Percentiles rank a stretch among this genome's conserved stretches.
Conservation (phyloP, 1,284 basidiomycete species). For the Jaminaea rosea region DNA sequence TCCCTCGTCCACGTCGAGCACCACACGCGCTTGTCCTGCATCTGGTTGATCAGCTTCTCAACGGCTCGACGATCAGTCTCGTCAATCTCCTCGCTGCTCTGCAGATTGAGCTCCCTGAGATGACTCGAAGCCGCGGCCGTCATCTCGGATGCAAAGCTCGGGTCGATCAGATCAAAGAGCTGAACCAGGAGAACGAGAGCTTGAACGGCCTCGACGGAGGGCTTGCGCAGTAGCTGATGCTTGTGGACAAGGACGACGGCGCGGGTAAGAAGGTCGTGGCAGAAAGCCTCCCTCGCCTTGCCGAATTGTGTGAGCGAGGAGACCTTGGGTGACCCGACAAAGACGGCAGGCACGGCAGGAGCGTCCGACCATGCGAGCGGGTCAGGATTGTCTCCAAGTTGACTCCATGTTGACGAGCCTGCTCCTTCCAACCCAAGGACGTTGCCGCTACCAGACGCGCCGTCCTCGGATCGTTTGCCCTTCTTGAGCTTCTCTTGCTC, state of each 20-base stretch:
- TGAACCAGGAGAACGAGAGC: constrained; percentile 24
- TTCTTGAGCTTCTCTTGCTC: neutral
- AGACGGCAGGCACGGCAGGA: neutral
- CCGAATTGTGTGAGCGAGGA: constrained; percentile 18
- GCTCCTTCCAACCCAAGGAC: too few relatives aligned
- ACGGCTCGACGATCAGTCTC: constrained; percentile 14
- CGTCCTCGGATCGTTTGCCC: neutral
- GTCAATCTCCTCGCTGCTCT: constrained; percentile 11
- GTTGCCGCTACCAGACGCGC: neutral
- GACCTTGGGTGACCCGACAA: neutral
- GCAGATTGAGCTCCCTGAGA: constrained; percentile 4
- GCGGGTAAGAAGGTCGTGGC: constrained; percentile 28
- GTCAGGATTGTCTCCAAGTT: too few relatives aligned
- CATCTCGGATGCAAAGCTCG: constrained; percentile 1
- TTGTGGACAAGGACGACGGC: constrained; percentile 36
- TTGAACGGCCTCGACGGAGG: constrained; percentile 26
- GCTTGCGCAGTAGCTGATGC: constrained; percentile 31
- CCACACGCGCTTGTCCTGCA: constrained; percentile 30
- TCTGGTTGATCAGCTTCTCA: constrained; percentile 10
- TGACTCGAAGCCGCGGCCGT: constrained; percentile 8
- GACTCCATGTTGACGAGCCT: too few relatives aligned
- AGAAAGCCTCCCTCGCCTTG: constrained; percentile 32
- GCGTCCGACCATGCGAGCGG: neutral
- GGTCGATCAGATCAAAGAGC: constrained; percentile 22
- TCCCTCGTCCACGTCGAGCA: constrained; percentile 29